Evolutionary conservation across 441 rosid species (phyloP), one percentile per base, ranked within the genome.

Genomic region (Eugenia klotzschiana): DNA sequence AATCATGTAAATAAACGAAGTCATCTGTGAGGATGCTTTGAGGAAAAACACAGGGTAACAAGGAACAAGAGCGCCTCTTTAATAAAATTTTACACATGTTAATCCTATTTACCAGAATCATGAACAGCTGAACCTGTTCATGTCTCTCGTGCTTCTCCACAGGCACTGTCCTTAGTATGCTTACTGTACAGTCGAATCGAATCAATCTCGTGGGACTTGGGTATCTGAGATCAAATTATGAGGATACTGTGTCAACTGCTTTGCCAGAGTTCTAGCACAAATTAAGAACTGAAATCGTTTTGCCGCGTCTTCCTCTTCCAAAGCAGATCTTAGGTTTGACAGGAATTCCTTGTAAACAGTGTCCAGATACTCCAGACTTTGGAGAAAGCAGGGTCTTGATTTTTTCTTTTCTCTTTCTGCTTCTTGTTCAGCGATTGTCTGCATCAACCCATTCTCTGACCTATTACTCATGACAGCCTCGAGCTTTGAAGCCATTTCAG

Each of bases 401-500:
- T 9, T 33, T 64, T 64, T 69, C 46, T 79, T 79, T 79, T 49
- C 57, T 25, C 41, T 51, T 79, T 51, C 54, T 8, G 81, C 56
- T 4, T 79, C 81, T n/a, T 79, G 40, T 26, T 9, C 56, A 10
- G 73, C 82, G 50, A 80, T 88, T 72, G 51, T 72, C 60, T 79
- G 54, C 74, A 22, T 29, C 58, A 7, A 84, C 69, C 79, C 86
- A 55, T 82, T 86, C 84, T 83, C 82, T 80, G 82, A 83, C 89
- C 93, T 89, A 80, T 82, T 79, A 60, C 89, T 86, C 84, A 93
- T 89, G 46, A 85, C 92, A 15, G 85, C 87, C 90, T 96, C 99
- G 84, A 96, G 86, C 83, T 82, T 91, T 77, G 92, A 87, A 83
- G 98, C 94, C 97, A 96, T 93, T 79, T 88, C 43, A 60, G 88